These are phyloP conservation scores for Fusarium oligoseptatum DNA, from an alignment of 2,329 filamentous ascomycete genomes.

Conservation along the genomic window DNA sequence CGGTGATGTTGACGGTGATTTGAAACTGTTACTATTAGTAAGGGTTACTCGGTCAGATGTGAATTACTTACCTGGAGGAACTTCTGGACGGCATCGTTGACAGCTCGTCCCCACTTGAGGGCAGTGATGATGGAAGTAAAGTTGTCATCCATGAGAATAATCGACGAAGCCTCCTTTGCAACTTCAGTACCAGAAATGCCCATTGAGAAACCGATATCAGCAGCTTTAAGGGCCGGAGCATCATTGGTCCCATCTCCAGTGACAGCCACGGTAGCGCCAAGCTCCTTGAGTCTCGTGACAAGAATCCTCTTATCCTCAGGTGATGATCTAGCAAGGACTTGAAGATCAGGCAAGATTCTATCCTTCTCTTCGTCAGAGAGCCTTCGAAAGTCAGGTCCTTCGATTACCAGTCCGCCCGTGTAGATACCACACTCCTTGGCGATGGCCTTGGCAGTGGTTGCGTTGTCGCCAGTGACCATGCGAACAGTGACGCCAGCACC, in stretches of 20 bases:
- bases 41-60: not conserved
- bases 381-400: not conserved
- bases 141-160: conserved; percentile 2
- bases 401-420: not conserved
- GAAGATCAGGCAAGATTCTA: not conserved
- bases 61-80: not conserved
- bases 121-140: conserved; percentile 4
- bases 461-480: conserved; percentile 1
- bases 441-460: not conserved
- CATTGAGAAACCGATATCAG: not conserved
- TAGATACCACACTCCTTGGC: not conserved
- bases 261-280: not conserved
- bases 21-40: not conserved
- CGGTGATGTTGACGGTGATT: conserved; percentile 2
- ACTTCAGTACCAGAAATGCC: conserved; percentile 1
- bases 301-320: conserved; percentile 1
- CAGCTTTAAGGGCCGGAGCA: not conserved
- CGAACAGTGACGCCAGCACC: not conserved
- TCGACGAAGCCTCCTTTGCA: not conserved
- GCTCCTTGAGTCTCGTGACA: not conserved
- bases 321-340: not conserved
- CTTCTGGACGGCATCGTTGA: conserved; percentile 1
- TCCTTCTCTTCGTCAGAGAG: not conserved
- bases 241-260: conserved; percentile 1
- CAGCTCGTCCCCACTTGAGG: not conserved